Evolutionary conservation across 148 eudicot genomes (phyloP).

Genomic region (Simmondsia chinensis): DNA sequence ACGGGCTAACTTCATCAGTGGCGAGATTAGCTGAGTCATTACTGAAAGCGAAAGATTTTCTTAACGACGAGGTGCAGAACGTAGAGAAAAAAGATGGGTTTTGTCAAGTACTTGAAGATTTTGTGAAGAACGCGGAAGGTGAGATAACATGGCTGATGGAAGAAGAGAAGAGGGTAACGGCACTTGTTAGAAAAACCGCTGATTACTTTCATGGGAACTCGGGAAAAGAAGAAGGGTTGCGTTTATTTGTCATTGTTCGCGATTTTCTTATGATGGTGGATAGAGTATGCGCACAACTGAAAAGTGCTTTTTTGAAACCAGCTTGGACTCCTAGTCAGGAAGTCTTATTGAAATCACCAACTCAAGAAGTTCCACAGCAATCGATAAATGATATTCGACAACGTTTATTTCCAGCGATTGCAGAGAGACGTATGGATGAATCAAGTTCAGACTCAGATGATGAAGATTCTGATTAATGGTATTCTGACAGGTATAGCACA

Average conservation of each 20-base stretch:
- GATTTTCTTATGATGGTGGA: slow-evolving; percentile 66
- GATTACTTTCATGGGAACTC: slow-evolving; percentile 84
- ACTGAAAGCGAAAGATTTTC: slow-evolving; percentile 34
- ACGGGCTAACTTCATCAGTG: slow-evolving; percentile 33
- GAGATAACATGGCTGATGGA: slow-evolving; percentile 39
- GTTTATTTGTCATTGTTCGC: slow-evolving; percentile 63
- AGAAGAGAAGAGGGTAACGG: slow-evolving; percentile 64
- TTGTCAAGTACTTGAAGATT: slow-evolving; percentile 22
- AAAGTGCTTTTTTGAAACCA: slow-evolving; percentile 7
- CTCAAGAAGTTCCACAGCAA: slow-evolving; percentile 20
- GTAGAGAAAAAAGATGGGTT: slow-evolving; percentile 37
- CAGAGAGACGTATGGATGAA: slow-evolving; percentile 27
- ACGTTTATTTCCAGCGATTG: slow-evolving; percentile 42
- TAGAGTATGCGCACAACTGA: slow-evolving; percentile 54
- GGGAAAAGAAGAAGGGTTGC: slow-evolving; percentile 63
- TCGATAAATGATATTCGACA: slow-evolving; percentile 22
- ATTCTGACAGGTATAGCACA: too few species aligned
- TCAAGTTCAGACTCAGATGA: slow-evolving; percentile 31
- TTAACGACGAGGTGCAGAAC: slow-evolving; percentile 40
- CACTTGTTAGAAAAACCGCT: slow-evolving; percentile 56
- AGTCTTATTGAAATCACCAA: slow-evolving; percentile 9
- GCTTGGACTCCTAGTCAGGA: slow-evolving; percentile 15
- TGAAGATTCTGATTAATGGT: too few species aligned
- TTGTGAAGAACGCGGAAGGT: slow-evolving; percentile 40
- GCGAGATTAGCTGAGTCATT: slow-evolving; percentile 46